Conservation (phyloP, 352 stramenopile genomes). For the Ophiocytium majus region DNA sequence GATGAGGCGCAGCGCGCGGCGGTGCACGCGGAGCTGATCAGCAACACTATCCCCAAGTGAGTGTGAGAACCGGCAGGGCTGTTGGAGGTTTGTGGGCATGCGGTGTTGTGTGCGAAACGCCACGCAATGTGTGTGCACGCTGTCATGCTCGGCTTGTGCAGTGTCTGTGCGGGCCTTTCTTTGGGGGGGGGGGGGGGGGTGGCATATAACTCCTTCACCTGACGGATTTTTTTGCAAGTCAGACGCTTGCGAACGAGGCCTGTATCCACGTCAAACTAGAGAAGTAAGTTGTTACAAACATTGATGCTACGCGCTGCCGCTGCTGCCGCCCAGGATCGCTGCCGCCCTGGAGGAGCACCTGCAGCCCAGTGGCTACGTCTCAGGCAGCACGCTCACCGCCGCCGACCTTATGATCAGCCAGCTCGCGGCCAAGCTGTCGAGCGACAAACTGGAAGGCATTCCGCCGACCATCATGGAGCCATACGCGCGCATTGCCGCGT, state of each 20-base stretch:
- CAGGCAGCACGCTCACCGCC: neutral
- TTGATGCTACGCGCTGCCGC: neutral
- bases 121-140: neutral
- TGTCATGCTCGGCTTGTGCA: neutral
- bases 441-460: neutral
- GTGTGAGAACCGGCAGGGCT: neutral
- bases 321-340: neutral
- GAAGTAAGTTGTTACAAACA: too few species aligned
- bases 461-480: neutral
- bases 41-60: neutral
- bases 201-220: neutral
- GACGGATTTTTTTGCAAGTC: neutral
- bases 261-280: too few species aligned
- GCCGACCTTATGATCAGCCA: neutral
- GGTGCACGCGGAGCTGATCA: neutral
- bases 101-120: neutral
- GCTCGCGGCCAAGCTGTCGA: neutral
- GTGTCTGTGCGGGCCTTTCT: neutral
- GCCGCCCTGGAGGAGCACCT: neutral
- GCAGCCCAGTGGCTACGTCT: neutral
- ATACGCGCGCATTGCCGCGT: conserved; percentile 1
- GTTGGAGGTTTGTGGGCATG: too few species aligned
- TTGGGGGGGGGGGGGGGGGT: neutral
- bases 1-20: neutral
- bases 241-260: neutral